Percentiles rank a stretch among this genome's conserved stretches.
Conservation (phyloP, 2,329 filamentous ascomycete species). For the Colletotrichum spinosum region DNA sequence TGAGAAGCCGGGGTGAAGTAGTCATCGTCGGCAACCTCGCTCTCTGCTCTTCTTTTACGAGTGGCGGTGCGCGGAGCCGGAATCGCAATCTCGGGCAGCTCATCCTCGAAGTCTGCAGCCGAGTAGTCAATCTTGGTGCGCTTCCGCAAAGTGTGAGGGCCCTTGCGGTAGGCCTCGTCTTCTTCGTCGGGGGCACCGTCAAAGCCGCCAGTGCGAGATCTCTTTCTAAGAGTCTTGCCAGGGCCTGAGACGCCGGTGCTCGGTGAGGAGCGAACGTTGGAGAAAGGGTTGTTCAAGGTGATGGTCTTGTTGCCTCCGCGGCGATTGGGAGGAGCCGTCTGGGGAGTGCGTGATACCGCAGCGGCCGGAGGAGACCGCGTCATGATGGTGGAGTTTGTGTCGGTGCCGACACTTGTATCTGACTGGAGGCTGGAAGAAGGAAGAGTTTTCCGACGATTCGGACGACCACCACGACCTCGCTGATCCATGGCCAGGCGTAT, state of each 20-base stretch:
- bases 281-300: conserved; percentile 28
- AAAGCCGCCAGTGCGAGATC: conserved; percentile 29
- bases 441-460: conserved; percentile 33
- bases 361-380: conserved; percentile 33
- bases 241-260: conserved; percentile 15
- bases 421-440: conserved; percentile 30
- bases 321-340: conserved; percentile 36
- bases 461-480: conserved; percentile 27
- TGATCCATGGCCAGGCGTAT: conserved; percentile 20
- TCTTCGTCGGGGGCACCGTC: conserved; percentile 53
- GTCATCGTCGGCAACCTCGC: conserved; percentile 34
- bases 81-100: conserved; percentile 44
- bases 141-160: conserved; percentile 69
- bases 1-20: conserved; percentile 27
- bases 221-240: conserved; percentile 33
- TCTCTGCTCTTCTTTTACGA: conserved; percentile 47
- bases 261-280: conserved; percentile 25
- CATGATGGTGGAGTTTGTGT: conserved; percentile 31
- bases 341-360: conserved; percentile 33
- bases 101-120: conserved; percentile 64
- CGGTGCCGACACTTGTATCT: conserved; percentile 29
- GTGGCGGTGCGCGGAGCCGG: conserved; percentile 41
- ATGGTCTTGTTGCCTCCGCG: conserved; percentile 24
- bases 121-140: conserved; percentile 69
- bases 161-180: conserved; percentile 63